Percentiles rank a stretch among this genome's conserved stretches.
Conservation (phyloP, 139 green algal species). For the Chlorella ohadii region DNA sequence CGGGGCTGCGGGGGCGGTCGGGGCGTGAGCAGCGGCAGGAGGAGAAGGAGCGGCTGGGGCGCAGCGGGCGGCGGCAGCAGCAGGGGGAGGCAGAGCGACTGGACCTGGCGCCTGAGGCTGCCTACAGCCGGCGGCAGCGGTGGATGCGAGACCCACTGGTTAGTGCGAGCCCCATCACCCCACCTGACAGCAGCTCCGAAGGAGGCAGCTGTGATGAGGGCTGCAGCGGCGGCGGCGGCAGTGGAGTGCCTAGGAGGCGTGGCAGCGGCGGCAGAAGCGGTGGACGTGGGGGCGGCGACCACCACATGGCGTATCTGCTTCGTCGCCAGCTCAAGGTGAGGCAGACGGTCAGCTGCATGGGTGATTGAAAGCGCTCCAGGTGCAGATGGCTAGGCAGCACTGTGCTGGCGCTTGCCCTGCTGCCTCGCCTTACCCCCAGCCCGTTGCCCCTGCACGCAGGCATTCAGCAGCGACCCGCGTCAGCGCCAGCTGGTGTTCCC, state of each 20-base stretch:
- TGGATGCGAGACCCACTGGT: slow-evolving; percentile 23
- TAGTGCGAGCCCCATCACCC: not conserved
- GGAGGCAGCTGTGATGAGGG: not conserved
- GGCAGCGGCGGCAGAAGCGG: not conserved
- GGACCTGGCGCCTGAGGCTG: not conserved
- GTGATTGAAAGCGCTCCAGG: too few relatives aligned
- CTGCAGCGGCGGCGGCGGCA: too few relatives aligned
- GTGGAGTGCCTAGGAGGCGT: not conserved
- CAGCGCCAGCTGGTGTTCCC: slow-evolving; percentile 22
- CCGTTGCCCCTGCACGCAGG: not conserved
- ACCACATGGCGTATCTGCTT: not conserved
- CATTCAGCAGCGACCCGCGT: not conserved
- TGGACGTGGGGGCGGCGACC: not conserved
- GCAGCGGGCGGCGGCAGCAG: not conserved
- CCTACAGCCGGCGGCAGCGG: not conserved
- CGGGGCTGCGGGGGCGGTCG: slow-evolving; percentile 1
- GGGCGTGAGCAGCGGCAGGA: not conserved
- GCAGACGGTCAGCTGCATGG: too few relatives aligned
- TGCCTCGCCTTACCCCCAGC: not conserved
- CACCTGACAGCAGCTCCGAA: not conserved
- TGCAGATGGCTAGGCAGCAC: too few relatives aligned
- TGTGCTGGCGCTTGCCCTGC: too few relatives aligned
- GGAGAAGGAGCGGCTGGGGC: not conserved
- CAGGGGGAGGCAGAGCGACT: not conserved
- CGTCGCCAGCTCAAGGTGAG: slow-evolving; percentile 29